Conservation (phyloP, 2,329 filamentous ascomycete species). For the Fusarium pininemorale region DNA sequence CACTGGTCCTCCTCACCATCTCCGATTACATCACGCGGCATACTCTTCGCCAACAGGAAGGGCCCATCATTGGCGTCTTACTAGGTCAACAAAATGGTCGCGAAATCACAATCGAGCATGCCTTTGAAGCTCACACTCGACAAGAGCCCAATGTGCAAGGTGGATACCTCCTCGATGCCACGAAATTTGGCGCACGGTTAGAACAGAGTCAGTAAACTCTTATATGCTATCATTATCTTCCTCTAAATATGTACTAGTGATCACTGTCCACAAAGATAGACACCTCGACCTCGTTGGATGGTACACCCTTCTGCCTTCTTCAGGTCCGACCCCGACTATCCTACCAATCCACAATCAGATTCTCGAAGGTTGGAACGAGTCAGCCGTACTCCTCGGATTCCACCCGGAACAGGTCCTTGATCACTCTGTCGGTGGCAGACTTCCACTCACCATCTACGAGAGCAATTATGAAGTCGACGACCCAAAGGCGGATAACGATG, state of each 20-base stretch:
- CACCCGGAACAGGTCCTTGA: slow-evolving; percentile 71
- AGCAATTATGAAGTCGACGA: slow-evolving; percentile 79
- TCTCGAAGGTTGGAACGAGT: slow-evolving; percentile 80
- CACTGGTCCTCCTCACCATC: slow-evolving; percentile 93
- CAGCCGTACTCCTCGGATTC: slow-evolving; percentile 86
- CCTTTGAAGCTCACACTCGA: slow-evolving; percentile 80
- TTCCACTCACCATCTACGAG: slow-evolving; percentile 93
- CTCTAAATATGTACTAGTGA: slow-evolving; percentile 66
- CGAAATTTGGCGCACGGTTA: slow-evolving; percentile 80
- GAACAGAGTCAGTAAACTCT: slow-evolving; percentile 77
- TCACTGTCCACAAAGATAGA: slow-evolving; percentile 85
- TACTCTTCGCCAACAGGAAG: slow-evolving; percentile 76
- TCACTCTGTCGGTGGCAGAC: slow-evolving; percentile 74
- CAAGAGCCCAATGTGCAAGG: slow-evolving; percentile 58
- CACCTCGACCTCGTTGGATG: slow-evolving; percentile 89
- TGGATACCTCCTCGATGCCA: slow-evolving; percentile 69
- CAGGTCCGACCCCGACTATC: slow-evolving; percentile 74
- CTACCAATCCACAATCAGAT: slow-evolving; percentile 83
- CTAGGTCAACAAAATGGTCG: slow-evolving; percentile 91
- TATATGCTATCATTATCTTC: neutral
- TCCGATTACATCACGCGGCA: slow-evolving; percentile 97
- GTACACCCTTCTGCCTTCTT: slow-evolving; percentile 81
- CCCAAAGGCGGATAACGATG: slow-evolving; percentile 55
- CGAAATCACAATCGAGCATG: slow-evolving; percentile 90
- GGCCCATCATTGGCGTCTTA: slow-evolving; percentile 86